Evolutionary conservation across 1,139 yeast genomes (phyloP), one percentile per base, ranked within the genome.

Genomic region (Hemisphaericaspora xylofermentans): DNA sequence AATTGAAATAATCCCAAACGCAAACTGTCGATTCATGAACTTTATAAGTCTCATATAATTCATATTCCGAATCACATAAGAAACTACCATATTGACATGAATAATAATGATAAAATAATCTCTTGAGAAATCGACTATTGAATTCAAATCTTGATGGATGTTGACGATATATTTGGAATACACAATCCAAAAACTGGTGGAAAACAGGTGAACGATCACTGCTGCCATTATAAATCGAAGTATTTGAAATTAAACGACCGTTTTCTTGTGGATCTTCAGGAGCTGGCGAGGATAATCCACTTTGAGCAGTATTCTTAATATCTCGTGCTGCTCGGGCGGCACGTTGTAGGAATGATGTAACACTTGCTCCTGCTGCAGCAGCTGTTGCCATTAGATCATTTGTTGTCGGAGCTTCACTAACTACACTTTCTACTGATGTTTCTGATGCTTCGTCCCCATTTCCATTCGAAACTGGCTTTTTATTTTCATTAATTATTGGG

Each of bases 81-180:
- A 93, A 93, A 1, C 96, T 81, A 3, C 98, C 98, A 60, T 89
- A 93, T 59, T 93, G 98, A 57, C 98, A 89, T 1, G 97, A 87
- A 57, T 91, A 88, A 36, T 86, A 70, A 61, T 93, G 98, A 56
- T 93, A 93, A 27, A 88, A 74, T 40, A 93, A 66, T 38, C 98
- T 66, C 52, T 96, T 76, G 50, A 94, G 63, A 54, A 93, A 89
- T 38, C 97, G 68, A 57, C 91, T 96, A 54, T 91, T 89, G 64
- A 83, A 91, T 61, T 93, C 96, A 61, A 93, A 93, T 35, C 71
- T 65, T 1, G 66, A 57, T 0, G 96, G 95, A 48, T 78, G 75
- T 57, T 89, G 96, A 12, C 81, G 65, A 43, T 77, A 62, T 14
- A 91, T 60, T 57, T 93, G 98, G 57, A 83, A 89, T 3, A 88